Conservation (phyloP, 768 basidiomycete species). For the Calocybe cyanea region DNA sequence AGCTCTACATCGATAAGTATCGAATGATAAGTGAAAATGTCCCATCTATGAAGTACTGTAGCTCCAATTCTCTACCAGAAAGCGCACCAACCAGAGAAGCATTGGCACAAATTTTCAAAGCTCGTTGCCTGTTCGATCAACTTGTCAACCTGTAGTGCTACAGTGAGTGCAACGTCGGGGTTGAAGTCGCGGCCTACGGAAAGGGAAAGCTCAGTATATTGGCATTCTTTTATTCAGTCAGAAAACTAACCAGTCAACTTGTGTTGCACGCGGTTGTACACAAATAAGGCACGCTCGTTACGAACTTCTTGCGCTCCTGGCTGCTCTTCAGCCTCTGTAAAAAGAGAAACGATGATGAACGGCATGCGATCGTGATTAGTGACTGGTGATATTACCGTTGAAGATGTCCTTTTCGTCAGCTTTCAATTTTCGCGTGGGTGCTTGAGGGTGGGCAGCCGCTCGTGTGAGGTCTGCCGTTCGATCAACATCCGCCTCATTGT, state of each 20-base stretch:
- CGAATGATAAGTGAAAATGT: too few relatives aligned
- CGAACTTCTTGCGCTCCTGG: conserved; percentile 78
- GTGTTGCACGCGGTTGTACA: conserved; percentile 92
- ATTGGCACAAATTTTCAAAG: conserved; percentile 93
- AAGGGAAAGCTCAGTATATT: not conserved
- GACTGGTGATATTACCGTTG: conserved; percentile 50
- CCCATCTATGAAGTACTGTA: not conserved
- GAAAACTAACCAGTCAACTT: conserved; percentile 75
- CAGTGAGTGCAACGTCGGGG: conserved; percentile 67
- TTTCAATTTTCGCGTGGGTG: conserved; percentile 75
- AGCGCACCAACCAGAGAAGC: conserved; percentile 94
- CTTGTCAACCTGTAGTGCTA: conserved; percentile 86
- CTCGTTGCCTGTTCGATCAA: conserved; percentile 92
- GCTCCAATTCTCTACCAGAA: conserved; percentile 51
- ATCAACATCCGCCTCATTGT: conserved; percentile 46
- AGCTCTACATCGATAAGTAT: too few relatives aligned
- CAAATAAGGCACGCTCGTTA: conserved; percentile 85
- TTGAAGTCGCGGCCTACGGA: conserved; percentile 86
- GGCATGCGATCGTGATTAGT: conserved; percentile 15
- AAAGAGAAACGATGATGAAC: not conserved
- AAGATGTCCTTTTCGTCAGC: conserved; percentile 94
- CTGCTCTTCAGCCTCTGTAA: conserved; percentile 42
- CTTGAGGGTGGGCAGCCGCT: conserved; percentile 73
- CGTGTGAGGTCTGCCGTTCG: conserved; percentile 61
- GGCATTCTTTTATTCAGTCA: not conserved